A percentile compares a stretch with the other conserved stretches of the same genome.
Evolutionary conservation across 352 stramenopile species (phyloP).

Genomic region (Phytophthora tentaculata): DNA sequence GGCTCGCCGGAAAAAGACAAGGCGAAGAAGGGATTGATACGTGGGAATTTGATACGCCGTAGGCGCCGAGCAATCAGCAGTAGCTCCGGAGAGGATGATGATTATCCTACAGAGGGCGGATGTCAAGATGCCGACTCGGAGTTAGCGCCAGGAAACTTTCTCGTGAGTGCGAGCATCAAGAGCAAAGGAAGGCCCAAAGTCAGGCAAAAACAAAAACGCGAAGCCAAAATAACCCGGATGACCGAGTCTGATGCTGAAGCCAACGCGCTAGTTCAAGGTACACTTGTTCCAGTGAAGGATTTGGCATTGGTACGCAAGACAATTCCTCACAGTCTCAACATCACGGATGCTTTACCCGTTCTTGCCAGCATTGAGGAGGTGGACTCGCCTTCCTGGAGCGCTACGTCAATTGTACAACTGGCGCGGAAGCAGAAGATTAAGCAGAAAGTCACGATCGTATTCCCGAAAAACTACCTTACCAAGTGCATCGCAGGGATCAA

Average conservation of each 20-base stretch:
- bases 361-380: background rate
- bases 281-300: background rate
- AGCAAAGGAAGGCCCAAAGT: constrained; percentile 2
- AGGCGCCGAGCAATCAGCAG: background rate
- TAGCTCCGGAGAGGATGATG: background rate
- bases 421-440: background rate
- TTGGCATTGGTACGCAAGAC: background rate
- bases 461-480: background rate
- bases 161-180: background rate
- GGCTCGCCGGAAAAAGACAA: background rate
- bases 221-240: background rate
- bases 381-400: background rate
- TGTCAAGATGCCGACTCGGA: background rate
- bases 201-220: background rate
- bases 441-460: background rate
- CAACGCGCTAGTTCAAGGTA: background rate
- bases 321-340: background rate
- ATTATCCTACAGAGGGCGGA: background rate
- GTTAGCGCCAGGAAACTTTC: background rate
- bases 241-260: background rate
- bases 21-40: background rate
- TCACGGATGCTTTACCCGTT: background rate
- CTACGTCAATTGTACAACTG: background rate
- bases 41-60: background rate
- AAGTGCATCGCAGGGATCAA: background rate